A percentile compares a stretch with the other conserved stretches of the same genome.
These are phyloP conservation scores for Gilbertella persicaria DNA, from an alignment of 371 early-diverging fungal genomes.

Conservation along the genomic window DNA sequence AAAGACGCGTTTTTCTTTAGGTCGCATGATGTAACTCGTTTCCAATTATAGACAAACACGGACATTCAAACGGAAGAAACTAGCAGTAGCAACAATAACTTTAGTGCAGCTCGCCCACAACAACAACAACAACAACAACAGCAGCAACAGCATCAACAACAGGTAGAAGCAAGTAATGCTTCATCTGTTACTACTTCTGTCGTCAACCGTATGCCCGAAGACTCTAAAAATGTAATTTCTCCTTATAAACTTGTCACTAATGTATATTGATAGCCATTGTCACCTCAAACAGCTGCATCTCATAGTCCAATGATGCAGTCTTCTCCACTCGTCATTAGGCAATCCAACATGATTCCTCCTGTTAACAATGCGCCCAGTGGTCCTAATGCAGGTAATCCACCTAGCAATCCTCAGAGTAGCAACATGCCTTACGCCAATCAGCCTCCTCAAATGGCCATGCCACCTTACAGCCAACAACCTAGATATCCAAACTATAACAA, in stretches of 20 bases:
- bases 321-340: conserved; percentile 9
- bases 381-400: too few relatives aligned
- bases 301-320: conserved; percentile 15
- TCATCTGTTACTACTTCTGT: neutral
- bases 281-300: conserved; percentile 13
- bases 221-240: neutral
- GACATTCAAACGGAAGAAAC: neutral
- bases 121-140: neutral
- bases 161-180: too few relatives aligned
- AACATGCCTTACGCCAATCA: too few relatives aligned
- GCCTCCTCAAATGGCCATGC: too few relatives aligned
- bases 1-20: neutral
- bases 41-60: neutral
- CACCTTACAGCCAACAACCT: too few relatives aligned
- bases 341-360: conserved; percentile 1
- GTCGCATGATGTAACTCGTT: conserved; percentile 1
- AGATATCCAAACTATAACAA: too few relatives aligned
- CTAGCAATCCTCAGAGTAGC: neutral
- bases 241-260: neutral
- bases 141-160: neutral
- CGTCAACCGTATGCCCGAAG: neutral
- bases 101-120: neutral
- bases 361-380: neutral
- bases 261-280: conserved; percentile 1
- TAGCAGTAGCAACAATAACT: neutral